Base-by-base conservation (phyloP, 2,329 filamentous ascomycete species). In the Botryotinia narcissicola region DNA sequence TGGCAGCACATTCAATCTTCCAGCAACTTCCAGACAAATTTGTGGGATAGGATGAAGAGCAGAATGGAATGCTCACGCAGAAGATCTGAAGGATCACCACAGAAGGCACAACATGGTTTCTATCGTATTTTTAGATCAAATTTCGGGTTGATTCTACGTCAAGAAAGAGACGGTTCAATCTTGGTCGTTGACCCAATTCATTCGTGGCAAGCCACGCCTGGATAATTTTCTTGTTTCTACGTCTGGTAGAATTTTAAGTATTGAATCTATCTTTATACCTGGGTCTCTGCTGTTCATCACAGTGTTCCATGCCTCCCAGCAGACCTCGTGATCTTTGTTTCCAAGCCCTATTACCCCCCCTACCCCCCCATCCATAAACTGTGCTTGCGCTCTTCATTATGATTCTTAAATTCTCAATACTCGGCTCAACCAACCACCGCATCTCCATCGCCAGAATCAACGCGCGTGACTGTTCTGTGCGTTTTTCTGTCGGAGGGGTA, bases 211-310 rank as follows among this genome's bases (percentile, higher is more conserved):
- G 18, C 3, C n/a, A 57, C 51, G 6, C 14, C 14, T 12, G 12
- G 9, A 29, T 0, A n/a, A 29, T 9, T 57, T 18, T 18, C 14
- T 29, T 9, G 1, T 57, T 29, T 57, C 1, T 14, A 29, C 8
- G 9, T 29, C 51, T 57, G 9, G 51, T 29, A 16, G 7, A 29
- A 18, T 9, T 9, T 18, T 9, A 29, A 57, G n/a, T 4, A 6
- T 9, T 29, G 5, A 29, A 57, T 18, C 14, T 9, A 8, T 57
- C 14, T 57, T 57, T n/a, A 9, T 14, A 18, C 51, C 51, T 0
- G n/a, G 3, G 4, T 1, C n/a, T 29, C 14, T 7, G 7, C n/a
- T 18, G 0, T 18, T 8, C 16, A 18, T 18, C 14, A 29, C 3
- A 29, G 8, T 8, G 8, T 1, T 57, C 29, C n/a, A 54, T 57